Conservation (phyloP, 371 early-diverging fungal species). For the Mortierella sp. region DNA sequence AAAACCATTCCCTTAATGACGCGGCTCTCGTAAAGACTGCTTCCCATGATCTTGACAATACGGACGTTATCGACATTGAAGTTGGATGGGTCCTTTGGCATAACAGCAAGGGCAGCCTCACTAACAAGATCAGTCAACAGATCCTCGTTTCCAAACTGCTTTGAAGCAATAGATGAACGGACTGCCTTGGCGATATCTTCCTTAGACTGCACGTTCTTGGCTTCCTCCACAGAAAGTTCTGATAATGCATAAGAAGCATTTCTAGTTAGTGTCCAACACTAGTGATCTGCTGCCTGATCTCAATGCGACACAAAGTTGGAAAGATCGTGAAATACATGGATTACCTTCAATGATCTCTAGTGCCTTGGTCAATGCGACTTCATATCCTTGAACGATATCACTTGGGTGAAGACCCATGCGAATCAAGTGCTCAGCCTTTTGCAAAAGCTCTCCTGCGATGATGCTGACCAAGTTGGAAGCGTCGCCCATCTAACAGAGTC, state of each 20-base stretch:
- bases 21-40: conserved; percentile 89
- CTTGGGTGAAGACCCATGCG: conserved; percentile 95
- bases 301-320: background rate
- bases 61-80: conserved; percentile 97
- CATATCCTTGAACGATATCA: conserved; percentile 95
- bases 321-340: background rate
- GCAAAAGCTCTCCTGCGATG: conserved; percentile 94
- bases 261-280: no score
- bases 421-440: conserved; percentile 92
- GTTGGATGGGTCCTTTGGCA: conserved; percentile 87
- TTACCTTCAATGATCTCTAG: conserved; percentile 84
- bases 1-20: conserved; percentile 99
- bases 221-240: conserved; percentile 76
- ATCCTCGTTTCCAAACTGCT: conserved; percentile 96
- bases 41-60: conserved; percentile 98
- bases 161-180: conserved; percentile 83
- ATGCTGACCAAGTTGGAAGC: conserved; percentile 95
- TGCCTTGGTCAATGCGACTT: conserved; percentile 87
- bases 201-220: conserved; percentile 64
- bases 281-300: no score
- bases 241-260: background rate
- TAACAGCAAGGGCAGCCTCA: conserved; percentile 88
- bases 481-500: conserved; percentile 80
- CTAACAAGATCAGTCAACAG: conserved; percentile 83
- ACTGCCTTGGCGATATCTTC: conserved; percentile 80